These are phyloP conservation scores for Fusarium sulawesiense DNA, from an alignment of 2,329 filamentous ascomycete species.

Conservation along the genomic window DNA sequence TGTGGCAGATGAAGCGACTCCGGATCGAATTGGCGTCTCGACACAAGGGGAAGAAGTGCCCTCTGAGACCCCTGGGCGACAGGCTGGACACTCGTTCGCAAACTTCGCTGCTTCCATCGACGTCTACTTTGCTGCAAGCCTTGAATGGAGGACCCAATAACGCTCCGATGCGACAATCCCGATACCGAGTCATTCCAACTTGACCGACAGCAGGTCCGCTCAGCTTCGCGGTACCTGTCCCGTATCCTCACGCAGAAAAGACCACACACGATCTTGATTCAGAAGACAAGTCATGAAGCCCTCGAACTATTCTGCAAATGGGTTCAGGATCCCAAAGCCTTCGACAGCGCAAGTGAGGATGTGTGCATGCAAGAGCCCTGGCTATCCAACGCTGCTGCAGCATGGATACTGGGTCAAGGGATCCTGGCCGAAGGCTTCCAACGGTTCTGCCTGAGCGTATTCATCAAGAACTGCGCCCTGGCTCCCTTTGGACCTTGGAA, in stretches of 20 bases:
- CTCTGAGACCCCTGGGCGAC: neutral
- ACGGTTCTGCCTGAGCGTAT: neutral
- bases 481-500: neutral
- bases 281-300: rapidly evolving
- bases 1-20: neutral
- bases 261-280: neutral
- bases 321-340: too few relatives aligned
- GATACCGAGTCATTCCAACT: neutral
- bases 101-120: neutral
- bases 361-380: neutral
- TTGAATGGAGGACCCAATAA: neutral
- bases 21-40: neutral
- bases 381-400: neutral
- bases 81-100: too few relatives aligned
- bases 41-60: neutral
- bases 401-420: neutral
- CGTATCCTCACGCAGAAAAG: neutral
- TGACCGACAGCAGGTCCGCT: neutral
- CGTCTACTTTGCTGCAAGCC: too few relatives aligned
- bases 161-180: neutral
- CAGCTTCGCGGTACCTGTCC: neutral
- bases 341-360: neutral
- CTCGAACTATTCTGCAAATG: neutral
- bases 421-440: neutral
- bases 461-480: neutral